Conservation (phyloP, 768 basidiomycete species). For the Inosperma sp. region DNA sequence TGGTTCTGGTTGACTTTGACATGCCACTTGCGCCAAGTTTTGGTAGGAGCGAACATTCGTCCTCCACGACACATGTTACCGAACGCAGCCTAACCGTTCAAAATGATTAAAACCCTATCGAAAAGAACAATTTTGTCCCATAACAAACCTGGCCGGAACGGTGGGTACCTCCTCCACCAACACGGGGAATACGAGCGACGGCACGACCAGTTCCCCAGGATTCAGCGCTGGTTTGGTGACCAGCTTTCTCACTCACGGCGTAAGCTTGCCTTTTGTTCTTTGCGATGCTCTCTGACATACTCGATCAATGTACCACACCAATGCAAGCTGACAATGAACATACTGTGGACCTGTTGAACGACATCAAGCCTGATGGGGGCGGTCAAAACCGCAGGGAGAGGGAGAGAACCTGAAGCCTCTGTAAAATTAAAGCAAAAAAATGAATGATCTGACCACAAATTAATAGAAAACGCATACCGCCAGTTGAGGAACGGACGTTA, state of each 20-base stretch:
- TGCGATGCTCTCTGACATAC: constrained; percentile 82
- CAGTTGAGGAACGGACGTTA: constrained; percentile 69
- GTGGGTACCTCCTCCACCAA: constrained; percentile 97
- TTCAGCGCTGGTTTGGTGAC: constrained; percentile 98
- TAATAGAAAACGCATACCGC: constrained; percentile 52
- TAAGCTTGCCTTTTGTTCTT: constrained; percentile 99
- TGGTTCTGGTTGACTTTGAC: constrained; percentile 99
- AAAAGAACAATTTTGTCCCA: neutral
- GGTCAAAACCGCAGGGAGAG: constrained; percentile 93
- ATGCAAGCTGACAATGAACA: too few species aligned
- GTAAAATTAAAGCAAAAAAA: constrained; percentile 14
- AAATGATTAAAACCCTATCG: constrained; percentile 7
- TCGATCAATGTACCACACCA: too few species aligned
- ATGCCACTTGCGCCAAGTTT: constrained; percentile 99
- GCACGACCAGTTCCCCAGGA: constrained; percentile 99
- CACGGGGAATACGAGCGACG: constrained; percentile 99
- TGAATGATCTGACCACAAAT: constrained; percentile 7
- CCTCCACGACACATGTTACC: constrained; percentile 99
- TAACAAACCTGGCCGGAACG: constrained; percentile 85
- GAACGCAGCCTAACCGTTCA: constrained; percentile 74
- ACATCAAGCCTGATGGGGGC: constrained; percentile 99
- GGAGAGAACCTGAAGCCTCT: constrained; percentile 86
- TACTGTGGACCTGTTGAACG: constrained; percentile 98
- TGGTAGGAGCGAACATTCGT: constrained; percentile 99
- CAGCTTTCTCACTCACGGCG: constrained; percentile 94